phyloP scores from a whole-genome alignment of 495 filamentous ascomycete genomes.

The Xylaria longipes region DNA sequence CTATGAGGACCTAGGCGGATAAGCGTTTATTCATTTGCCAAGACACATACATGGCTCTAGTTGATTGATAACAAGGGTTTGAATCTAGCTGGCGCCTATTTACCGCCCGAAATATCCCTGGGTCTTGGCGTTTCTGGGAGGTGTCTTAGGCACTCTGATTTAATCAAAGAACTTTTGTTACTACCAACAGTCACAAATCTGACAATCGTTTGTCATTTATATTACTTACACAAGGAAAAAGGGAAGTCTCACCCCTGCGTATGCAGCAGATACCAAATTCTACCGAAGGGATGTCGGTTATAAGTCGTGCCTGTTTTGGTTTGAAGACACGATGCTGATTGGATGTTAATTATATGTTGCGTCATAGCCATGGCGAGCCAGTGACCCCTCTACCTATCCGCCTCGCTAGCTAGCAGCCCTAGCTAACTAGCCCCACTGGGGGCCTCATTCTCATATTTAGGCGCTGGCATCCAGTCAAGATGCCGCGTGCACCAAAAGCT shows the following conservation, averaged over 20 bases:
- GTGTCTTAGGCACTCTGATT: background rate
- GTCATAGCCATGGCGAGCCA: conserved; percentile 26
- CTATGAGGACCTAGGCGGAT: conserved; percentile 23
- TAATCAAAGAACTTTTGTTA: background rate
- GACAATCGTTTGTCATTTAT: background rate
- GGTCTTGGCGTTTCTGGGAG: background rate
- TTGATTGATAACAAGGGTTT: background rate
- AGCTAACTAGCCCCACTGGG: background rate
- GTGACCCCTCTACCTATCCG: background rate
- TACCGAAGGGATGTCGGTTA: conserved; percentile 24
- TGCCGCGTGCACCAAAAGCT: background rate
- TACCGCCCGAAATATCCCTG: conserved; percentile 6
- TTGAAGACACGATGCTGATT: conserved; percentile 33
- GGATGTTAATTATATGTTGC: conserved; percentile 27
- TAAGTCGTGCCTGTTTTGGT: conserved; percentile 40
- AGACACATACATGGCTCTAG: background rate
- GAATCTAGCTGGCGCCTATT: conserved; percentile 18
- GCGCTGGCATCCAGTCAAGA: conserved; percentile 30
- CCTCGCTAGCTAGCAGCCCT: background rate
- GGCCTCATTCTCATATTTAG: background rate
- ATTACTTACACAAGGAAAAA: background rate
- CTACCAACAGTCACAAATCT: background rate
- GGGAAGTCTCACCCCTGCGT: background rate
- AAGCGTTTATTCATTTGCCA: conserved; percentile 22
- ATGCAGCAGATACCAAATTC: background rate